Base-by-base conservation (phyloP, 305 asterid genomes). In the Fraxinus latifolia region DNA sequence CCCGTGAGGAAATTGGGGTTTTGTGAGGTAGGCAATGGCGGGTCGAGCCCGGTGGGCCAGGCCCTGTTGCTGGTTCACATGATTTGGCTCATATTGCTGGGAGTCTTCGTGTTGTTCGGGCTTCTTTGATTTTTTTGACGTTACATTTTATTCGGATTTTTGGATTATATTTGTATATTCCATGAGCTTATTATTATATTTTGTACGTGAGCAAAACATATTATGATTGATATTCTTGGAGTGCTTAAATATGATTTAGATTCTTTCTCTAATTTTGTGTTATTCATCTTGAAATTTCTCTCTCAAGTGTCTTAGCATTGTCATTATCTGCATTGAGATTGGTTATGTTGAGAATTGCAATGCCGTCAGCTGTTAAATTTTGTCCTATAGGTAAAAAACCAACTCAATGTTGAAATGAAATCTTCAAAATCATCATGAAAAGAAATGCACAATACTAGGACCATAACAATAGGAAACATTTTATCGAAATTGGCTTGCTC, bases 51-150 rank as follows among this genome's bases (percentile, higher is more conserved):
- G 23, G 23, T n/a, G 99, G 99, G 29, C 5, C 98, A 95, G 86
- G 98, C 99, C 11, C 89, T 95, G 19, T 81, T 95, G 91, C 84
- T 95, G 97, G 93, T 95, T 76, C 99, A 95, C 82, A 93, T 93
- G 78, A 85, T 95, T 62, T 95, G 98, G 99, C 90, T 95, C 17
- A 90, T 93, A 53, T 82, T 95, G 88, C 94, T 95, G 33, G 99
- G 98, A 62, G 81, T 93, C 33, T 89, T 93, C 36, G 95, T 91
- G 1, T 80, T 94, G 84, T 95, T 95, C 77, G 99, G 98, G 60
- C 93, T 95, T 81, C 93, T 93, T 32, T 95, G 93, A 95, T 74
- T 81, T 42, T 39, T 73, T 80, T 60, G 83, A 50, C 77, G 71
- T 77, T 29, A 75, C 65, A 68, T 39, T 80, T 73, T 75, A 39